Base-by-base conservation (phyloP, 2,329 filamentous ascomycete genomes). In the Keithomyces neogunnii region DNA sequence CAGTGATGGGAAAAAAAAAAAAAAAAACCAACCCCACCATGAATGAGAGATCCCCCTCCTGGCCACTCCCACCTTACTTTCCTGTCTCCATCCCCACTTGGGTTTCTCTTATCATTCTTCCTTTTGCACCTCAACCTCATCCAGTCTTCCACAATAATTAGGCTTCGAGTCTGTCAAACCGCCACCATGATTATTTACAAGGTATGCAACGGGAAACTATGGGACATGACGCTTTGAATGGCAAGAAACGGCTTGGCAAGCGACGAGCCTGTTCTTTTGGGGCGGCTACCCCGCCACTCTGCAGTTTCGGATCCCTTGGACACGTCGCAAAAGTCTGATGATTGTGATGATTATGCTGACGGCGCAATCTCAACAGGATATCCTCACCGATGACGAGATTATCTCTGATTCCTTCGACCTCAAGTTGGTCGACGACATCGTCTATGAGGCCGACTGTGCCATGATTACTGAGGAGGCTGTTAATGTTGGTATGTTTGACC, bases 371-470 rank as follows among this genome's bases (percentile, higher is more conserved):
- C 40, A 46, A 55, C 65, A 99, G 93, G 93, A 99, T 70, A 75
- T 93, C 64, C 70, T 96, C 73, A 88, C 82, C 73, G 88, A 77
- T 60, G 92, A 96, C 76, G 93, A 99, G 86, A 81, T 99, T 72
- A 85, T 97, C 84, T 95, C 93, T 66, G 92, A 97, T 77, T 93
- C 88, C 62, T 96, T 86, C 77, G 78, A 90, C 62, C 72, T 95
- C 68, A 89, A 88, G 77, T 78, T 86, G 70, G 69, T 92, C 57
- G 88, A 91, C 70, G 84, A 82, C 61, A 77, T 88, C 61, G 84
- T 87, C 64, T 97, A 88, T 76, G 92, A 97, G 78, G 86, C 85
- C 68, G 86, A 99, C 76, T 96, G 91, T 75, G 77, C 80, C 69
- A 95, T 92, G 84, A 90, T 96, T 75, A 83, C 81, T 54, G 78